Base-by-base conservation (phyloP, 495 filamentous ascomycete genomes). In the Hyaloscypha finlandica region DNA sequence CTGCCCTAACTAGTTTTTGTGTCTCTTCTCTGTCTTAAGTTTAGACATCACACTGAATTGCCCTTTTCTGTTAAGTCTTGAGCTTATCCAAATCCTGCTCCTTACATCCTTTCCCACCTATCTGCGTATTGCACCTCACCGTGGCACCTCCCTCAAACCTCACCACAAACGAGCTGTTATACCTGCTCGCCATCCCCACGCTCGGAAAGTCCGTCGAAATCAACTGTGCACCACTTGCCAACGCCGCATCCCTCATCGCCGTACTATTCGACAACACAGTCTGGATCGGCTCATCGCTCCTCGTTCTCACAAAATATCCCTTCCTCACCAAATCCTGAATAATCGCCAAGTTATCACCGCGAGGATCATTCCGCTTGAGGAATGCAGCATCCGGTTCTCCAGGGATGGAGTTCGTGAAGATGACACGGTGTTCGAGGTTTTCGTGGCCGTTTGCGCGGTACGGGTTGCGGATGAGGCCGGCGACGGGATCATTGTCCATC, bases 391-490 rank as follows among this genome's bases (percentile, higher is more conserved):
- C 74, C 2, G 63, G 29, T 12, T 42, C 32, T 42, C 73, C 74
- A 45, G 74, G 71, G 30, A 67, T 6, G 14, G 69, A 69, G 61
- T 76, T 76, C n/a, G 73, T 76, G 62, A 74, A 76, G n/a, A 76
- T 57, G 39, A 65, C 68, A 51, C 73, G 73, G 42, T 66, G 64
- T 52, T 75, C 68, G 37, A 76, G 69, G 45, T 55, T 69, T n/a
- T 58, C 61, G 30, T 71, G 68, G 1, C 68, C 66, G n/a, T 42
- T 62, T 8, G 66, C 39, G 2, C 65, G 71, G 68, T 75, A 76
- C 8, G 68, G 64, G 51, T 71, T 66, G 25, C 73, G 71, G 64
- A 67, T 68, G 57, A 52, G 35, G 65, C 66, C 37, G 14, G 63
- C 11, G 22, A 63, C 66, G 3, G 70, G 74, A n/a, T 68, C 70